Evolutionary conservation across 2,329 filamentous ascomycete species (phyloP).

Genomic region (Fusarium xylarioides): DNA sequence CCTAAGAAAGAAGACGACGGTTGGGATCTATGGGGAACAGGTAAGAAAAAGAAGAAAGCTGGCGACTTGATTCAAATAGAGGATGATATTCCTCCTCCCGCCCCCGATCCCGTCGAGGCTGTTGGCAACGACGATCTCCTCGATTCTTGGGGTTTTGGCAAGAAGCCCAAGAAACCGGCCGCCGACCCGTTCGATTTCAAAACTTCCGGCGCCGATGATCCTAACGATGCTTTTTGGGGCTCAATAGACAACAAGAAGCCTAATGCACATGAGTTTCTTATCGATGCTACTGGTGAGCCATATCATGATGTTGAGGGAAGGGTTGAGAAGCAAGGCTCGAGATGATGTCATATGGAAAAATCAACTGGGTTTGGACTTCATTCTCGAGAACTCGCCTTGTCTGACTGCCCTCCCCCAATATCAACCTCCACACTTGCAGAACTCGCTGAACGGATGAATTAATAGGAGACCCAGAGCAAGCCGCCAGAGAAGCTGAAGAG

Average conservation of each 20-base stretch:
- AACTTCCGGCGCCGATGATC: slow-evolving; percentile 55
- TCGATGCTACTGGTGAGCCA: slow-evolving; percentile 55
- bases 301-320: slow-evolving; percentile 57
- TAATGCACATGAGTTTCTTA: slow-evolving; percentile 56
- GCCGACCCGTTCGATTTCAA: slow-evolving; percentile 47
- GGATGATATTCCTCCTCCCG: slow-evolving; percentile 44
- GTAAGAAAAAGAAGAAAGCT: slow-evolving; percentile 51
- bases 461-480: slow-evolving; percentile 46
- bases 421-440: slow-evolving; percentile 60
- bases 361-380: slow-evolving; percentile 55
- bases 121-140: slow-evolving; percentile 62
- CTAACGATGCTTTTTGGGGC: slow-evolving; percentile 53
- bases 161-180: slow-evolving; percentile 55
- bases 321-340: slow-evolving; percentile 54
- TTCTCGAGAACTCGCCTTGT: slow-evolving; percentile 49
- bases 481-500: slow-evolving; percentile 37
- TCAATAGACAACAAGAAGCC: slow-evolving; percentile 54
- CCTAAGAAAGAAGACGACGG: slow-evolving; percentile 32
- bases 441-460: slow-evolving; percentile 51
- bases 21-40: slow-evolving; percentile 43
- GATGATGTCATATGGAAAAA: slow-evolving; percentile 56
- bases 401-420: slow-evolving; percentile 56
- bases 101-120: slow-evolving; percentile 45
- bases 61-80: slow-evolving; percentile 50
- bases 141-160: slow-evolving; percentile 64